These are phyloP conservation scores for Schizonepeta tenuifolia DNA, from an alignment of 257 asterid genomes.

Conservation along the genomic window DNA sequence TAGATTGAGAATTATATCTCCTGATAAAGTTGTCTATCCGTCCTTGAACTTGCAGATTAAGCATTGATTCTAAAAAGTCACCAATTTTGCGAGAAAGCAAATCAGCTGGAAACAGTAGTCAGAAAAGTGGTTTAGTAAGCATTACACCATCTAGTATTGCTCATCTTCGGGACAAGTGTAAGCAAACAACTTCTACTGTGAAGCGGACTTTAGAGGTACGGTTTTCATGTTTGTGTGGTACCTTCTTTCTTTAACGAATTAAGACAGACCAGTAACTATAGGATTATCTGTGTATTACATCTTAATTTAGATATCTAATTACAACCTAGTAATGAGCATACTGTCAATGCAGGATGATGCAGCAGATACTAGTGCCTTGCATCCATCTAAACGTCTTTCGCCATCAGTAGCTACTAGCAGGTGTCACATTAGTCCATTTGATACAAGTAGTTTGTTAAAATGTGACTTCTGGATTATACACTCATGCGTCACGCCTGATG, in stretches of 20 bases:
- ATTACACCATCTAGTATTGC: slow-evolving; percentile 37
- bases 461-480: slow-evolving; percentile 1
- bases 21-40: slow-evolving; percentile 23
- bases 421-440: slow-evolving; percentile 41
- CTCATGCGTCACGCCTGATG: slow-evolving; percentile 29
- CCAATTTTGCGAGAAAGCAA: slow-evolving; percentile 42
- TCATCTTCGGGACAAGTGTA: slow-evolving; percentile 36
- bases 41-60: slow-evolving; percentile 50
- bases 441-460: slow-evolving; percentile 25
- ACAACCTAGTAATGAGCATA: background rate
- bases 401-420: slow-evolving; percentile 55
- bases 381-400: slow-evolving; percentile 67
- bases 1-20: slow-evolving; percentile 12
- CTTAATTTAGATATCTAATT: background rate
- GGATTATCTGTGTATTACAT: slow-evolving; percentile 12
- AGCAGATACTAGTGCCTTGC: slow-evolving; percentile 42
- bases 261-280: slow-evolving; percentile 13
- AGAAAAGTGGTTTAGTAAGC: slow-evolving; percentile 38
- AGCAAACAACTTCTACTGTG: slow-evolving; percentile 43
- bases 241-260: slow-evolving; percentile 23
- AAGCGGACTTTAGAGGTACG: slow-evolving; percentile 73
- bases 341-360: slow-evolving; percentile 46
- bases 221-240: slow-evolving; percentile 13
- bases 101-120: slow-evolving; percentile 41
- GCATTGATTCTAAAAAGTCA: slow-evolving; percentile 45